Evolutionary conservation across 83 land plant species (phyloP).

Genomic region (Picea engelmannii): DNA sequence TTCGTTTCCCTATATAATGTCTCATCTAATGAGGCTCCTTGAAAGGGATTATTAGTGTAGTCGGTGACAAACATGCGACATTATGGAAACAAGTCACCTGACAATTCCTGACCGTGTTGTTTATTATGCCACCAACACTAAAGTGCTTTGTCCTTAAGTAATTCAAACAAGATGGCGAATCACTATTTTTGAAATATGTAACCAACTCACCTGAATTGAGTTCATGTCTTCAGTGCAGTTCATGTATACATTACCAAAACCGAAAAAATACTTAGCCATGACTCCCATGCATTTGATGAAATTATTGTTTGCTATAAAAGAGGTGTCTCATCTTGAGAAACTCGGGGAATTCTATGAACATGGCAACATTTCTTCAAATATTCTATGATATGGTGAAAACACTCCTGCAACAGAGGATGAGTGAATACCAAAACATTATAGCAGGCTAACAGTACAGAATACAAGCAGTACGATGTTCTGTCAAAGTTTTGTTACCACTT

Average conservation of each 20-base stretch:
- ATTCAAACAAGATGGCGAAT: not conserved
- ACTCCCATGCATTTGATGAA: slow-evolving; percentile 1
- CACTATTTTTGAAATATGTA: not conserved
- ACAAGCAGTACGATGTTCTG: not conserved
- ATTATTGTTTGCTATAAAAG: not conserved
- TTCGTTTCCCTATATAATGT: slow-evolving; percentile 7
- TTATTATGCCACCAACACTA: not conserved
- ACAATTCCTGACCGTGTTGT: slow-evolving; percentile 2
- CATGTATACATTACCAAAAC: slow-evolving; percentile 10
- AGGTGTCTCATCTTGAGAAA: slow-evolving; percentile 3
- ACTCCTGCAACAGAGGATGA: slow-evolving; percentile 30
- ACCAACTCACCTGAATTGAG: slow-evolving; percentile 1
- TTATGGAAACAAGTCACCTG: slow-evolving; percentile 5
- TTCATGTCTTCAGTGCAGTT: not conserved
- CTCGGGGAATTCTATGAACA: not conserved
- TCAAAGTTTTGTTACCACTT: not conserved
- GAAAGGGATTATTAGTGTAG: not conserved
- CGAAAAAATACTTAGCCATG: not conserved
- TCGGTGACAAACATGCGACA: slow-evolving; percentile 16
- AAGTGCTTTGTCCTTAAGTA: not conserved
- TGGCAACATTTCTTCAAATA: not conserved
- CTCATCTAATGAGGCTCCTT: slow-evolving; percentile 1
- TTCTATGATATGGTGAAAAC: slow-evolving; percentile 10
- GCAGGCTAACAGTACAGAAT: slow-evolving; percentile 1
- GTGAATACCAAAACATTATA: slow-evolving; percentile 14